A percentile compares a stretch with the other conserved stretches of the same genome.
Evolutionary conservation across 768 basidiomycete genomes (phyloP).

Genomic region (Tylopilus sp.): DNA sequence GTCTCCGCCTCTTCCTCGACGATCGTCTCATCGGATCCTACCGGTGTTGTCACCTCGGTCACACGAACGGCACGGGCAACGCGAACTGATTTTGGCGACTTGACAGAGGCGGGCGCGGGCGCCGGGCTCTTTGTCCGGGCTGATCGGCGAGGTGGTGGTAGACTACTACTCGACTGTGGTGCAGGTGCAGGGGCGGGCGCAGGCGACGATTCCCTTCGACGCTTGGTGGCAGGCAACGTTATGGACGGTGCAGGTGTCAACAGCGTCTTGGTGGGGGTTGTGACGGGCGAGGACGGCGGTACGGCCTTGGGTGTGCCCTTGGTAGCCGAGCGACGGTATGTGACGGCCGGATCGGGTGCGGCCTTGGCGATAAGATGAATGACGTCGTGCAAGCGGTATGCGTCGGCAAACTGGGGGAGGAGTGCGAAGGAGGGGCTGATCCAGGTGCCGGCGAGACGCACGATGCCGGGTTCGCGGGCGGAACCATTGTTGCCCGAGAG

Average conservation of each 20-base stretch:
- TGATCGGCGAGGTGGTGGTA: conserved; percentile 44
- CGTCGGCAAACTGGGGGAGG: conserved; percentile 51
- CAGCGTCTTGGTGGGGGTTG: conserved; percentile 21
- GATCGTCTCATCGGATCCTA: conserved; percentile 57
- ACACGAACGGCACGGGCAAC: conserved; percentile 22
- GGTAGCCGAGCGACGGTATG: conserved; percentile 68
- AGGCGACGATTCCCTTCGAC: conserved; percentile 58
- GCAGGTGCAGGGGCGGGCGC: conserved; percentile 13
- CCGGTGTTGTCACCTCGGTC: conserved; percentile 41
- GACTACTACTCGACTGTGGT: conserved; percentile 19
- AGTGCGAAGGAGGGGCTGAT: conserved; percentile 63
- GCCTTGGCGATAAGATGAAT: conserved; percentile 68
- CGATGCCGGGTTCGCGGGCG: conserved; percentile 50
- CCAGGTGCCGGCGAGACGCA: conserved; percentile 90
- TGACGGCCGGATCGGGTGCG: conserved; percentile 69
- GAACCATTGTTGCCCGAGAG: conserved; percentile 75
- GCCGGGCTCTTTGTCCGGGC: conserved; percentile 41
- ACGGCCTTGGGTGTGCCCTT: conserved; percentile 29
- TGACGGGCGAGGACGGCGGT: conserved; percentile 27
- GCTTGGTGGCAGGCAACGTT: conserved; percentile 52
- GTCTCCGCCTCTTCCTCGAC: conserved; percentile 64
- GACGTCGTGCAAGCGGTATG: conserved; percentile 60
- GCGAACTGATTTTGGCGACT: conserved; percentile 33
- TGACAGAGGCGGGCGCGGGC: conserved; percentile 30
- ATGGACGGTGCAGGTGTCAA: conserved; percentile 36